Conservation (phyloP, 1,284 basidiomycete species). For the Puccinia coronata region DNA sequence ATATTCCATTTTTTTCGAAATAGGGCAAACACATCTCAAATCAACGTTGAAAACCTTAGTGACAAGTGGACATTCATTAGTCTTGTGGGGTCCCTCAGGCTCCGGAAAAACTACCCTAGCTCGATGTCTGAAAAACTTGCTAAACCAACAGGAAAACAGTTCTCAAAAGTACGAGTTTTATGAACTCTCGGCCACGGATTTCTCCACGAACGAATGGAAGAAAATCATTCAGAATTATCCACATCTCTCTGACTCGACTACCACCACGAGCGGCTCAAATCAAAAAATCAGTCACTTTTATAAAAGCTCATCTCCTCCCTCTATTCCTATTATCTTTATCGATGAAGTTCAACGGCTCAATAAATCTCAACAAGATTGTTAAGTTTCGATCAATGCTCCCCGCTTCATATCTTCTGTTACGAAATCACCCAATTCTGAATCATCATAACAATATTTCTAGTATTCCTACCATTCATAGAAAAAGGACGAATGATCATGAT, state of each 20-base stretch:
- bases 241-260: conserved; percentile 63
- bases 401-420: not conserved
- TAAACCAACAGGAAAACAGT: conserved; percentile 61
- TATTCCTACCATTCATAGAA: conserved; percentile 52
- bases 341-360: conserved; percentile 89
- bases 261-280: conserved; percentile 57
- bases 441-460: conserved; percentile 58
- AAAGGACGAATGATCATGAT: conserved; percentile 64
- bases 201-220: conserved; percentile 76
- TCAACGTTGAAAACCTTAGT: conserved; percentile 62
- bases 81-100: conserved; percentile 73
- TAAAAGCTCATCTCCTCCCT: conserved; percentile 55
- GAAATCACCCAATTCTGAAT: conserved; percentile 77
- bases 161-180: conserved; percentile 53
- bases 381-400: not conserved
- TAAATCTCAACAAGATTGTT: conserved; percentile 72
- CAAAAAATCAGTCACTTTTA: conserved; percentile 7
- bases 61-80: conserved; percentile 57
- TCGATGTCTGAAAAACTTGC: conserved; percentile 71
- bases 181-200: conserved; percentile 60
- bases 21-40: conserved; percentile 66
- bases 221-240: conserved; percentile 73
- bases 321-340: conserved; percentile 70
- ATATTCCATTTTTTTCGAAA: conserved; percentile 59
- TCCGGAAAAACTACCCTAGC: conserved; percentile 79